Evolutionary conservation across 257 asterid species (phyloP), one percentile per base, ranked within the genome.

Genomic region (Solanum sejunctum): DNA sequence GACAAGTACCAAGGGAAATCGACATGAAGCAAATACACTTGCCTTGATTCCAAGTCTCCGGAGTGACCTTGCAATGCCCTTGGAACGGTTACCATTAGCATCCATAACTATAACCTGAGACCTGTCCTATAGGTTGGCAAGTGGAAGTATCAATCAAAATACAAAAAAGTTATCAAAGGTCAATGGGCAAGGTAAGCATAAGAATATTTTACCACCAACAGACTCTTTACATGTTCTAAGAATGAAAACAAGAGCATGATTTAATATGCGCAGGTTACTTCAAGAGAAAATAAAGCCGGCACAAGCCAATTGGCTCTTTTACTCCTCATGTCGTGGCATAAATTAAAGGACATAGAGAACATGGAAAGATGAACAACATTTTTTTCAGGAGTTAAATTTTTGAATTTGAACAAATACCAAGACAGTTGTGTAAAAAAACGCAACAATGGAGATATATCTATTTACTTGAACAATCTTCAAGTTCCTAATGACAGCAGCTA

Each of bases 51-150:
- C 99, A 82, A 95, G 97, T 89, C 92, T 93, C 86, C 85, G 88
- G 88, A 96, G 87, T 85, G 99, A 92, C 85, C 99, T 92, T 6
- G 98, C 98, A 70, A 95, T 87, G 32, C 94, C 88, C 88, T 96
- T 96, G 81, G 99, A 93, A 71, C 92, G 93, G 85, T 85, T 87
- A 88, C 99, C 99, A 80, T 96, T 92, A 81, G 94, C 95, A 93
- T 96, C 99, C 98, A 96, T 91, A 72, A 96, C 88, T 84, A 96
- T 86, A 87, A 96, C 94, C 93, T 93, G 94, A 83, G 99, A 90
- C 90, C 93, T 90, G 92, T 88, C 93, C 98, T 93, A 87, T 85
- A 89, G 64, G 64, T 52, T 51, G 83, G 26, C 43, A 6, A 52
- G 26, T 26, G 83, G 64, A 78, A 72, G 81, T 26, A 64, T 28